Base-by-base conservation (phyloP, 805 yeast genomes). In the Starmerella asiatica region DNA sequence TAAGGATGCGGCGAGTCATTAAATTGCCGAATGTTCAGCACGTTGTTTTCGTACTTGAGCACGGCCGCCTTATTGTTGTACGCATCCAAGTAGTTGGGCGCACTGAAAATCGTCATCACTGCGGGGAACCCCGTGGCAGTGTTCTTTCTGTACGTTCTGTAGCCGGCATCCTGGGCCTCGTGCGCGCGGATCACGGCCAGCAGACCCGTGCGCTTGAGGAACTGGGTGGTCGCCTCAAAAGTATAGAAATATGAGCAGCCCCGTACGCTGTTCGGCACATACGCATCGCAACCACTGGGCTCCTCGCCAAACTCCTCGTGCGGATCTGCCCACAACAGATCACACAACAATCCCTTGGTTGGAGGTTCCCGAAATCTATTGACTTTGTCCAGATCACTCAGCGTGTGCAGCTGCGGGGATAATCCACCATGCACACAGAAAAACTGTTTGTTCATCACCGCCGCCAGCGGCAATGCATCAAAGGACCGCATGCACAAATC, bases 111-210 rank as follows among this genome's bases (percentile, higher is more conserved):
- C 3, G 97, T 85, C 58, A 88, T 71, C 29, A 88, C 68, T 5
- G 88, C 74, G 1, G 96, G 97, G 57, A 88, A 88, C 11, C 93
- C 93, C 54, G 85, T 76, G 3, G 80, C 69, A 45, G 73, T 71
- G 1, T 94, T 82, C 49, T 82, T 74, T 52, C 78, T 79, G 62
- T 88, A 88, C 83, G 91, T 91, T 56, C 95, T 67, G 61, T 86
- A 88, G 28, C 98, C 98, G 8, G 91, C 86, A 59, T 88, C 96
- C 60, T 88, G 98, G 1, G 96, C 96, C 62, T 88, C 96, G 59
- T 88, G 98, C 1, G 96, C 97, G 43, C 98, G 69, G 34, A 88
- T 83, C 27, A 88, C 73, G n/a, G 85, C 79, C 24, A 88, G 63
- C 28, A 88, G 63, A 18, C 82, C 79, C 30, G 84, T 88, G 38